phyloP scores from a whole-genome alignment of 768 basidiomycete genomes.

The Russula ochroleuca region DNA sequence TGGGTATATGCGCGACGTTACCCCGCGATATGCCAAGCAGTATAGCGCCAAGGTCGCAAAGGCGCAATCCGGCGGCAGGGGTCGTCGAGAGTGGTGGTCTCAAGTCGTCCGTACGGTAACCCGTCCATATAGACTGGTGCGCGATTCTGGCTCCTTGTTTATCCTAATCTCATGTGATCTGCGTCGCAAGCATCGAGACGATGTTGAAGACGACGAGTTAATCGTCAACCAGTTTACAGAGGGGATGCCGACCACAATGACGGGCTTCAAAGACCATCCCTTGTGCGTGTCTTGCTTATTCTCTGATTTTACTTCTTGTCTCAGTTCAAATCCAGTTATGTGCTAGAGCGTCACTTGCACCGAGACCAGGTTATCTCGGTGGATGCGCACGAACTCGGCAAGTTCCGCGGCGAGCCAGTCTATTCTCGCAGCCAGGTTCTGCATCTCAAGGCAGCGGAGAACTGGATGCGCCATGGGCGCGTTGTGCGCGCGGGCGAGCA shows the following conservation, averaged over 20 bases:
- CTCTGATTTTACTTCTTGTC: not conserved
- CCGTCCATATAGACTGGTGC: constrained; percentile 78
- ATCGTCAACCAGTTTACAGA: constrained; percentile 71
- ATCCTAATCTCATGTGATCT: constrained; percentile 2
- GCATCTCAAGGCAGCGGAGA: constrained; percentile 86
- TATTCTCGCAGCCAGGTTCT: constrained; percentile 82
- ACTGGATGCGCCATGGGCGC: constrained; percentile 90
- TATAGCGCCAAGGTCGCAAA: constrained; percentile 80
- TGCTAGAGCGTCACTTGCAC: constrained; percentile 80
- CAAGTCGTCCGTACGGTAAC: constrained; percentile 56
- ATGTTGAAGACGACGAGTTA: constrained; percentile 88
- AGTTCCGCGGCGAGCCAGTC: constrained; percentile 90
- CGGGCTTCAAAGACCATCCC: constrained; percentile 95
- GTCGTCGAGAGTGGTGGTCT: constrained; percentile 83
- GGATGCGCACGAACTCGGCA: constrained; percentile 67
- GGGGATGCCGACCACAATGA: constrained; percentile 87
- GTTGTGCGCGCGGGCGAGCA: constrained; percentile 67
- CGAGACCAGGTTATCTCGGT: constrained; percentile 84
- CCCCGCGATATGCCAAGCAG: constrained; percentile 78
- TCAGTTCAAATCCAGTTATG: constrained; percentile 51
- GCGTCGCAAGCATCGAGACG: constrained; percentile 72
- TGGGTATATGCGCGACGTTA: constrained; percentile 87
- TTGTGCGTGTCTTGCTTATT: constrained; percentile 47
- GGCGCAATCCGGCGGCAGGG: constrained; percentile 64
- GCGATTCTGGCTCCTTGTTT: not conserved